Percentiles rank a stretch among this genome's conserved stretches.
Evolutionary conservation across 495 filamentous ascomycete species (phyloP).

Genomic region (Mytilinidion resinicola): DNA sequence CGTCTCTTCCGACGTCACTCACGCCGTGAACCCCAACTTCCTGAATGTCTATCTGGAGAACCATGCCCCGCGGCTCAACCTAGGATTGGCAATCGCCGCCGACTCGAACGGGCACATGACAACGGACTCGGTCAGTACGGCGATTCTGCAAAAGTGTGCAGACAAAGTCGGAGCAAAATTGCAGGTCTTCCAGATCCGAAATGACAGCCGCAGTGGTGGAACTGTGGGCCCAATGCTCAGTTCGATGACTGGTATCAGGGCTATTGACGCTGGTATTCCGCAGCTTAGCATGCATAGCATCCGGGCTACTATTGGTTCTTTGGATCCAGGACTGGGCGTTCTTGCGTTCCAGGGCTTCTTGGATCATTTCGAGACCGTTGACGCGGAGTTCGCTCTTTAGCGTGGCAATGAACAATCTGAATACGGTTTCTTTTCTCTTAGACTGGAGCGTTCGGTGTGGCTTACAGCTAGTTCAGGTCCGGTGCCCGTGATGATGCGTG

Average conservation of each 20-base stretch:
- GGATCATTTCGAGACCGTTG: conserved; percentile 80
- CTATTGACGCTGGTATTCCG: conserved; percentile 84
- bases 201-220: conserved; percentile 79
- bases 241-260: conserved; percentile 70
- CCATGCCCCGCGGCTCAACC: conserved; percentile 84
- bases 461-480: no score
- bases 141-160: conserved; percentile 67
- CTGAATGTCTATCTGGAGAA: conserved; percentile 69
- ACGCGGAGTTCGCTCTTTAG: conserved; percentile 59
- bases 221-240: conserved; percentile 94
- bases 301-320: conserved; percentile 76
- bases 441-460: no score
- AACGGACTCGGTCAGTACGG: conserved; percentile 73
- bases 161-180: conserved; percentile 59
- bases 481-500: no score
- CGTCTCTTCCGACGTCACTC: conserved; percentile 85
- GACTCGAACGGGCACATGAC: conserved; percentile 93
- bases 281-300: conserved; percentile 95
- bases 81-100: conserved; percentile 75
- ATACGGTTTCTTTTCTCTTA: no score
- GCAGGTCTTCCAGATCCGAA: conserved; percentile 92
- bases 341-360: conserved; percentile 86
- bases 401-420: no score
- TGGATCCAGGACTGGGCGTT: conserved; percentile 85
- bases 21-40: conserved; percentile 95